Evolutionary conservation across 108 stramenopile genomes (phyloP), one percentile per base, ranked within the genome.

Genomic region (Skeletonema menzelii): DNA sequence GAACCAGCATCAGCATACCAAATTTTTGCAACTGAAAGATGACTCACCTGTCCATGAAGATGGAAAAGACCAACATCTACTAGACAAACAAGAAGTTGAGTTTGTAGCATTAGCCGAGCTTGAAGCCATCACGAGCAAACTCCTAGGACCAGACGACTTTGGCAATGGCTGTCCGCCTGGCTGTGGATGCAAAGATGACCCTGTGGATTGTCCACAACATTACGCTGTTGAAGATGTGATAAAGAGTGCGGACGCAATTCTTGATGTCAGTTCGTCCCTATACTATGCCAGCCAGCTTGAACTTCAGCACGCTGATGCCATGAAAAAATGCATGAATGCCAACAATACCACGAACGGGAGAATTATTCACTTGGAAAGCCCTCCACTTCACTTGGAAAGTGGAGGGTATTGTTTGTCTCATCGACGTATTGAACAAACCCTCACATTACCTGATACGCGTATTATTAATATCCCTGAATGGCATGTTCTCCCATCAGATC

Each of bases 401-500:
- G 56, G 56, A 56, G 56, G 56, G 24, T 56, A 27, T 24, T 56
- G 56, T 56, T 56, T 56, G 56, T 27, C 24, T 56, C 56, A 34
- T 34, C 32, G 32, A 34, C 56, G 26, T 26, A 56, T 27, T 24
- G 8, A 26, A 4, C 24, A 56, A 56, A 56, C 56, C 32, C 32
- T 34, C 32, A 34, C 32, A 34, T 34, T 34, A 34, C 61, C 69
- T 24, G 38, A 40, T 62, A 40, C 26, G 30, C 61, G 61, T 24
- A 19, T 27, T 8, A 61, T 62, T 12, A 11, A 38, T 7, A 67
- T 68, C 20, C 65, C 67, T 12, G 24, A 67, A 44, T 14, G 57
- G 34, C 73, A 67, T 56, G 73, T 74, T 19, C 49, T 28, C 27
- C 53, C 58, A 12, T 59, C 65, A 14, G 57, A 56, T 15, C 19